Evolutionary conservation across 176 grass and related monocot genomes (phyloP).

Genomic region (Bolboschoenus planiculmis): DNA sequence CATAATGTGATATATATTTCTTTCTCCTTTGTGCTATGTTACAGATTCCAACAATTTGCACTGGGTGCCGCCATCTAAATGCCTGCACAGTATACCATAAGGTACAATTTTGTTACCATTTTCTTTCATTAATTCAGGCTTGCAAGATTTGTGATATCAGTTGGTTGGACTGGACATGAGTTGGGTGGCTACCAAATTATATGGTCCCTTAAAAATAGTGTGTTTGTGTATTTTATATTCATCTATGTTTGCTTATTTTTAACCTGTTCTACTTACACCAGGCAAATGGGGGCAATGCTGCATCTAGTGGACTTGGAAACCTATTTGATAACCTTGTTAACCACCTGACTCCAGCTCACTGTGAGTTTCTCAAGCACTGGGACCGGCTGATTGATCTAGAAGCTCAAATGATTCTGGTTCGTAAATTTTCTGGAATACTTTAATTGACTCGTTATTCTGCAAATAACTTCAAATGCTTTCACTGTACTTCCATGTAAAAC

Average conservation of each 20-base stretch:
- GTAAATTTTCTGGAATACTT: conserved; percentile 26
- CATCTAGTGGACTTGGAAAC: conserved; percentile 73
- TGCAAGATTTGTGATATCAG: background rate
- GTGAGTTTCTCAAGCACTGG: conserved; percentile 90
- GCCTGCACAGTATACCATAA: conserved; percentile 85
- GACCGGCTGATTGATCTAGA: conserved; percentile 79
- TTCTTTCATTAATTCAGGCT: background rate
- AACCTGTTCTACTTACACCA: conserved; percentile 24
- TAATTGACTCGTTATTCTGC: background rate
- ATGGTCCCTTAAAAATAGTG: background rate
- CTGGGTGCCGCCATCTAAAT: conserved; percentile 64
- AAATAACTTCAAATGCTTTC: background rate
- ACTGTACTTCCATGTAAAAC: background rate
- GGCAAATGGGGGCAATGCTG: conserved; percentile 74
- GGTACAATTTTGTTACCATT: conserved; percentile 26
- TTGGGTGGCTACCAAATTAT: conserved; percentile 4
- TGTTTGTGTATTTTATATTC: background rate
- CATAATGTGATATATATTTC: background rate
- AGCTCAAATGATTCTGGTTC: conserved; percentile 78
- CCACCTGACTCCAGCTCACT: conserved; percentile 60
- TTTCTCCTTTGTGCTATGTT: conserved; percentile 5
- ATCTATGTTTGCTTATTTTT: background rate
- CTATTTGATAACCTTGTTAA: conserved; percentile 69
- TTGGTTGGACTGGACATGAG: background rate
- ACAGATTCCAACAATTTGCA: conserved; percentile 72